These are phyloP conservation scores for Suillus alpinus DNA, from an alignment of 768 basidiomycete genomes.

Conservation along the genomic window DNA sequence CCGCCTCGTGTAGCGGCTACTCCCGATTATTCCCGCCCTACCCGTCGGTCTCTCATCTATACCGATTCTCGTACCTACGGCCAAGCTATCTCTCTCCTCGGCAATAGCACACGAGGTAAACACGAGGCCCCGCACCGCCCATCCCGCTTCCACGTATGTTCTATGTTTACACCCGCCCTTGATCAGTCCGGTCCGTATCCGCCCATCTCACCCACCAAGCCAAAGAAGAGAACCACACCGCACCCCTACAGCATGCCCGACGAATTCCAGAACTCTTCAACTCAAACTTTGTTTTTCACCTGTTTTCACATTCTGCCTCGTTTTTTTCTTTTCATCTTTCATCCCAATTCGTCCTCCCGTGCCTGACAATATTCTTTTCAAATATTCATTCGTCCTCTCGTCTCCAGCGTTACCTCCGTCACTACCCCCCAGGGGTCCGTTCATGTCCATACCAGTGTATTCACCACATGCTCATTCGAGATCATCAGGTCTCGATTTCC, in stretches of 20 bases:
- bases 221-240: background rate
- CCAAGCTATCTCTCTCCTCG: background rate
- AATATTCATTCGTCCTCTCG: background rate
- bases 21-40: constrained; percentile 4
- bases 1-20: constrained; percentile 2
- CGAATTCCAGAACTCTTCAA: background rate
- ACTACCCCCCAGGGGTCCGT: constrained; percentile 3
- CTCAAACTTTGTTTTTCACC: constrained; percentile 2
- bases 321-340: background rate
- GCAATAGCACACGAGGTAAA: background rate
- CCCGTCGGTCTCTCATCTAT: background rate
- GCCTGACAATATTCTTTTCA: background rate
- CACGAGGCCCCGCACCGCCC: constrained; percentile 2
- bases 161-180: constrained; percentile 6
- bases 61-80: background rate
- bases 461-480: background rate
- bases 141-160: background rate
- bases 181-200: background rate
- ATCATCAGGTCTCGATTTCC: background rate
- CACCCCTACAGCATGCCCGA: background rate
- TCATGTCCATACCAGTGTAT: constrained; percentile 1
- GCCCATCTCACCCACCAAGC: background rate
- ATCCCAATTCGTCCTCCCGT: background rate
- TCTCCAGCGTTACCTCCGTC: background rate
- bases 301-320: background rate